Base-by-base conservation (phyloP, 106 monocot species). In the Agapanthus africanus region DNA sequence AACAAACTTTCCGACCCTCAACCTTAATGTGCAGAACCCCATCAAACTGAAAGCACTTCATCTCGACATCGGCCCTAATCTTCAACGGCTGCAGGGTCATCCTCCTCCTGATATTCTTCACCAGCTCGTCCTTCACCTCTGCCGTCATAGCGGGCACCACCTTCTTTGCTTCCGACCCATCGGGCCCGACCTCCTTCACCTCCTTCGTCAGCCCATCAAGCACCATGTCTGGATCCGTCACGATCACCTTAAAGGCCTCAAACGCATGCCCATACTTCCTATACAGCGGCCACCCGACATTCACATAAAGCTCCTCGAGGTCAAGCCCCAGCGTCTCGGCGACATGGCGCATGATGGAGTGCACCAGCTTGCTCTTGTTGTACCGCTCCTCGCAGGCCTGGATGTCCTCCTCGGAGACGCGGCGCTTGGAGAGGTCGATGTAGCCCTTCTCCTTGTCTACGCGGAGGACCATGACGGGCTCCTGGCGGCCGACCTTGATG, bases 261-360 rank as follows among this genome's bases (percentile, higher is more conserved):
- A 87, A 91, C 16, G 94, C 94, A 47, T 94, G 94, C 5, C 90
- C 83, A 47, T 90, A 90, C 75, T 90, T 87, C 23, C 90, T 77
- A 73, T 94, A 94, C 27, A 94, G 71, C 40, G 94, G 94, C 94
- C 94, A 94, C 0, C 87, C 94, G 54, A 94, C 74, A 50, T 85
- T 79, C 27, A 87, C 51, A 59, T 94, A 94, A 26, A 94, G 79
- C 25, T 90, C 87, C 80, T 94, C 90, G 31, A 94, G 80, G 73
- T 94, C 90, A 35, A 87, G 61, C 13, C 33, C 66, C 68, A 94
- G 60, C 7, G 94, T 94, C 84, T 94, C 94, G 27, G 87, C 94
- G 46, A 94, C 94, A 30, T 94, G 94, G 50, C 94, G 90, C 94
- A 94, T 94, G 76, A 94, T 94, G 32, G 94, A 94, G 65, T 94